Conservation (phyloP, 352 stramenopile genomes). For the Phytopythium ostracodes region DNA sequence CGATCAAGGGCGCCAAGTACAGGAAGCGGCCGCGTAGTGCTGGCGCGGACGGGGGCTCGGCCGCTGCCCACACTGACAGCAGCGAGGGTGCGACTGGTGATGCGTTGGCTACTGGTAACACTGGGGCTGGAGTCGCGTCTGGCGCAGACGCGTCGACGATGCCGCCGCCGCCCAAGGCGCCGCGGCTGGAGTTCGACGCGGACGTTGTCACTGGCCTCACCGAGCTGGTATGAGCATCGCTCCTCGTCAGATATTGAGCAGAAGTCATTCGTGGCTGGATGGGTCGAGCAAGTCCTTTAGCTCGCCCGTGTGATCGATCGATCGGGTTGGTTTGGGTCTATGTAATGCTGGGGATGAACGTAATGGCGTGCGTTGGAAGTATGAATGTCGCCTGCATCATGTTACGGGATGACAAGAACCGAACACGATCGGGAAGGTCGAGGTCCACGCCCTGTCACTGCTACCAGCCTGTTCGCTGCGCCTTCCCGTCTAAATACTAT, state of each 20-base stretch:
- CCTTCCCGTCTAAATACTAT: conserved; percentile 1
- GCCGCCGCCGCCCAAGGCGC: conserved; percentile 32
- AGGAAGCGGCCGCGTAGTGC: conserved; percentile 49
- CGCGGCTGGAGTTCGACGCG: conserved; percentile 55
- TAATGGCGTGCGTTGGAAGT: background rate
- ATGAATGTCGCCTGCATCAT: too few relatives aligned
- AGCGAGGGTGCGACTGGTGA: background rate
- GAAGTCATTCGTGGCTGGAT: too few relatives aligned
- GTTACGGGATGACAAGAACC: too few relatives aligned
- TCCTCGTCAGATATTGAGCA: background rate
- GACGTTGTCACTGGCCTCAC: conserved; percentile 55
- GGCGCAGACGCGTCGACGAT: background rate
- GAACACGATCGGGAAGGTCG: too few relatives aligned
- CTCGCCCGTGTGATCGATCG: too few relatives aligned
- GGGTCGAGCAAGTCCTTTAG: background rate
- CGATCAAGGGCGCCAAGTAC: conserved; percentile 45
- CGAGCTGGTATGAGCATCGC: conserved; percentile 41
- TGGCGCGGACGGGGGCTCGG: background rate
- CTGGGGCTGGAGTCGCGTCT: background rate
- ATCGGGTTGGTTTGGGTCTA: background rate
- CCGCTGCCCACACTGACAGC: background rate
- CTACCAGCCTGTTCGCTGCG: background rate
- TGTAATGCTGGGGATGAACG: background rate
- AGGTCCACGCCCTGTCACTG: background rate
- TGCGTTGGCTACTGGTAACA: background rate